Evolutionary conservation across 208 protist genomes (phyloP).

Genomic region (Borovskyia barvae): DNA sequence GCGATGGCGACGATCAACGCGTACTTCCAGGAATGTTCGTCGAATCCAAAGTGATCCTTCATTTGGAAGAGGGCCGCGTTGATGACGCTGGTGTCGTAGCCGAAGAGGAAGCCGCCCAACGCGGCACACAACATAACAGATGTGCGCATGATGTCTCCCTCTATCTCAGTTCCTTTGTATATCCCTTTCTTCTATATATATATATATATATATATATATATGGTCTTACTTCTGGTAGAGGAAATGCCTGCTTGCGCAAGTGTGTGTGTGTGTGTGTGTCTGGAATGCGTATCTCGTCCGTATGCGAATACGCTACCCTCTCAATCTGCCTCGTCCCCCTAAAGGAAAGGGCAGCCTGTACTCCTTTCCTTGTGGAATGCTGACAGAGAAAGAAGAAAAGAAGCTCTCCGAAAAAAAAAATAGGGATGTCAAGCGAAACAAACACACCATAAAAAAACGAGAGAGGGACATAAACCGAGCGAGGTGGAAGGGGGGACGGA

Average conservation of each 20-base stretch:
- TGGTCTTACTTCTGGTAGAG: too few relatives aligned
- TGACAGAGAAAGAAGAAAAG: neutral
- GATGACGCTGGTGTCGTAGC: constrained; percentile 93
- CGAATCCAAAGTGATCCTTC: constrained; percentile 87
- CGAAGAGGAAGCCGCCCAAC: constrained; percentile 90
- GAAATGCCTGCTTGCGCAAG: too few relatives aligned
- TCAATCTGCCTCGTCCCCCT: too few relatives aligned
- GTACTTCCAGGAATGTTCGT: constrained; percentile 73
- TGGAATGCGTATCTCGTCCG: too few relatives aligned
- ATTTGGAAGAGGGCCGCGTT: constrained; percentile 91
- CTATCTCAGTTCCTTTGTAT: too few relatives aligned
- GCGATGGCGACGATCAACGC: constrained; percentile 87
- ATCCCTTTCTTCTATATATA: too few relatives aligned
- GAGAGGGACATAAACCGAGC: neutral
- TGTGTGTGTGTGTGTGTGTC: too few relatives aligned
- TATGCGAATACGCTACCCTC: too few relatives aligned
- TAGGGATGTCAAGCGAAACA: constrained; percentile 7
- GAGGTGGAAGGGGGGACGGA: neutral
- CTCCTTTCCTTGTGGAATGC: constrained; percentile 3
- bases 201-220: too few relatives aligned
- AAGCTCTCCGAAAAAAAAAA: neutral
- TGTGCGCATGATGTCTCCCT: constrained; percentile 33
- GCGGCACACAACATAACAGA: constrained; percentile 82
- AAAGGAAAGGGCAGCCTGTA: too few relatives aligned
- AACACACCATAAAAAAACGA: constrained; percentile 2